Evolutionary conservation across 768 basidiomycete species (phyloP).

Genomic region (Boletus coccyginus): DNA sequence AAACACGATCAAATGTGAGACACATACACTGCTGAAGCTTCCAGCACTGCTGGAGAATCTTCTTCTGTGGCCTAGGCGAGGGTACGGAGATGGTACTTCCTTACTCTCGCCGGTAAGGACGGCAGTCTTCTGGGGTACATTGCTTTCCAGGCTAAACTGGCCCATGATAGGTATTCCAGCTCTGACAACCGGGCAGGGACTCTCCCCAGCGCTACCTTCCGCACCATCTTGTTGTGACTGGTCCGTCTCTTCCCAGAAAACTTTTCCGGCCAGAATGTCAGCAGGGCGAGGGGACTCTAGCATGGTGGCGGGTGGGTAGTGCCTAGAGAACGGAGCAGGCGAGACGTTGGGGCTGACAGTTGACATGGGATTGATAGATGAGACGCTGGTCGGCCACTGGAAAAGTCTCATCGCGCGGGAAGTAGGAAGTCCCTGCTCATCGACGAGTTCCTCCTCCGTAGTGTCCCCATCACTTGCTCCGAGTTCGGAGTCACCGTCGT

Average conservation of each 20-base stretch:
- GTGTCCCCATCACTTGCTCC: constrained; percentile 68
- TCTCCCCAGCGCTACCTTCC: constrained; percentile 33
- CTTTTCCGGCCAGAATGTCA: constrained; percentile 64
- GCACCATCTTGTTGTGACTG: constrained; percentile 35
- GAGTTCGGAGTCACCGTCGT: constrained; percentile 47
- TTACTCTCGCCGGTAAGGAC: constrained; percentile 31
- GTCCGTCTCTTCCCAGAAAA: constrained; percentile 51
- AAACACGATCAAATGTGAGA: constrained; percentile 3
- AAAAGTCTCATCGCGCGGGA: constrained; percentile 74
- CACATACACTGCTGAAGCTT: constrained; percentile 38
- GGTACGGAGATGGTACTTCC: constrained; percentile 33
- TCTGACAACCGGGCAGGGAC: constrained; percentile 14
- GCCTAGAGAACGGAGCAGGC: constrained; percentile 38
- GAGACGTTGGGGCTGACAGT: constrained; percentile 60
- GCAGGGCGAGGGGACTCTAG: constrained; percentile 53
- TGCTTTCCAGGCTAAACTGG: constrained; percentile 29
- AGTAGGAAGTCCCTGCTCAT: constrained; percentile 67
- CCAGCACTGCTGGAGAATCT: constrained; percentile 30
- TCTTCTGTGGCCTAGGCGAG: constrained; percentile 22
- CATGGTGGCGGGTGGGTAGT: constrained; percentile 26
- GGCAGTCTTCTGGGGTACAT: constrained; percentile 18
- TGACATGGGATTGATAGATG: constrained; percentile 72
- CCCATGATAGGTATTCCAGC: constrained; percentile 37
- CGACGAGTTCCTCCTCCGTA: constrained; percentile 84
- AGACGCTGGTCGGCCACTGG: constrained; percentile 58